Evolutionary conservation across 73 alveolate species (phyloP).

Genomic region (Paramecium primaurelia): DNA sequence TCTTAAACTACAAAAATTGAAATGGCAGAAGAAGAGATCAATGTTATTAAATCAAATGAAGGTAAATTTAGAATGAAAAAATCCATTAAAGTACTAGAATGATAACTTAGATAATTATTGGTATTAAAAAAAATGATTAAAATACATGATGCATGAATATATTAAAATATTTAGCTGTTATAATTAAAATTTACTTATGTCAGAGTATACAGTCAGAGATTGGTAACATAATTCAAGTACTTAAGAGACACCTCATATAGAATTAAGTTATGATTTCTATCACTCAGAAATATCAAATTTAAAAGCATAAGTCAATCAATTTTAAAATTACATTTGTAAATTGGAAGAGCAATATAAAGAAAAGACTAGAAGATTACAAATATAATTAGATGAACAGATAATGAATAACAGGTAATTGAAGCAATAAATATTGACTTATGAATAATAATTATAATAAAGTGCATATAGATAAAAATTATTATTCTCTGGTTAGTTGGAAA

Average conservation of each 20-base stretch:
- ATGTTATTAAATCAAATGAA: too few relatives aligned
- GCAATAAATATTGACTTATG: background rate
- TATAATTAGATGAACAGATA: background rate
- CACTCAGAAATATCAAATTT: background rate
- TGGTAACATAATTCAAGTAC: background rate
- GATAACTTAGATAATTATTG: background rate
- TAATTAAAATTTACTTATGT: background rate
- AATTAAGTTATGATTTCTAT: background rate
- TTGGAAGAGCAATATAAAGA: background rate
- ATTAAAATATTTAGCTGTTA: background rate
- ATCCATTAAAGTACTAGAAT: background rate
- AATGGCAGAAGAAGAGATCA: too few relatives aligned
- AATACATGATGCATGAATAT: background rate
- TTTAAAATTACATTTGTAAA: background rate
- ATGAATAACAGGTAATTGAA: background rate
- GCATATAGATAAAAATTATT: background rate
- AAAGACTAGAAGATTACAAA: background rate
- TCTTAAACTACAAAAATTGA: too few relatives aligned
- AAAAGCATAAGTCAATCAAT: background rate
- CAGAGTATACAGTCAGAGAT: constrained; percentile 4
- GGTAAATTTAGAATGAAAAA: too few relatives aligned
- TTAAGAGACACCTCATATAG: background rate
- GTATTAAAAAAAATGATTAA: background rate
- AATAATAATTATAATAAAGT: background rate
- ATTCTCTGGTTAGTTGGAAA: background rate